Evolutionary conservation across 1,284 basidiomycete species (phyloP), one percentile per base, ranked within the genome.

Genomic region (Sanguinoderma infundibulare): DNA sequence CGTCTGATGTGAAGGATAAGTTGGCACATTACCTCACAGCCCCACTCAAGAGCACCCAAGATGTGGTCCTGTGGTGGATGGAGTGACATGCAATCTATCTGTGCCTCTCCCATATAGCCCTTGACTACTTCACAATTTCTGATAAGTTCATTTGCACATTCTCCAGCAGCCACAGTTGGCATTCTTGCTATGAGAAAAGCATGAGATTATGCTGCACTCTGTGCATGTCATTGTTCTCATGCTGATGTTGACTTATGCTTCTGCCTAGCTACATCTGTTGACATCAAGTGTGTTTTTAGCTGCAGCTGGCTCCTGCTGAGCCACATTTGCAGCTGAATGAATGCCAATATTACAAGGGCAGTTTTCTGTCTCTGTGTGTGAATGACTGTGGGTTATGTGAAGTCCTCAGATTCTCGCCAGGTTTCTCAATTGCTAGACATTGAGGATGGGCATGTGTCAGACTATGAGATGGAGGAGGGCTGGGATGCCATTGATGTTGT

Each of bases 71-170:
- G n/a, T 42, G 20, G 40, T 42, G 40, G 46, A 6, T 35, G 22
- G 68, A 73, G 22, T 35, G 61, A 2, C 34, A 52, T 5, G 14
- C 28, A 0, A 57, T 60, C 5, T 77, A 71, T 51, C 73, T 72
- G 6, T 38, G 34, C 3, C 69, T 77, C 1, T 74, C 71, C 8
- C 57, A 58, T 5, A 76, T 77, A 72, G 74, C 73, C 0, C 32
- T 69, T 1, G 65, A 73, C 55, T 78, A 75, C 50, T 64, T 77
- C 0, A 65, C 65, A 0, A 74, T 75, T 20, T 74, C 70, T 64
- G 70, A 73, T 78, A 74, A 7, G 78, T 77, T n/a, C n/a, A n/a
- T n/a, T n/a, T n/a, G n/a, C n/a, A n/a, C n/a, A n/a, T n/a, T n/a
- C n/a, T n/a, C n/a, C n/a, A n/a, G n/a, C n/a, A n/a, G n/a, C n/a